Percentiles rank a stretch among this genome's conserved stretches.
phyloP scores from a whole-genome alignment of 108 stramenopile species.

The Stephanodiscus minutulus region DNA sequence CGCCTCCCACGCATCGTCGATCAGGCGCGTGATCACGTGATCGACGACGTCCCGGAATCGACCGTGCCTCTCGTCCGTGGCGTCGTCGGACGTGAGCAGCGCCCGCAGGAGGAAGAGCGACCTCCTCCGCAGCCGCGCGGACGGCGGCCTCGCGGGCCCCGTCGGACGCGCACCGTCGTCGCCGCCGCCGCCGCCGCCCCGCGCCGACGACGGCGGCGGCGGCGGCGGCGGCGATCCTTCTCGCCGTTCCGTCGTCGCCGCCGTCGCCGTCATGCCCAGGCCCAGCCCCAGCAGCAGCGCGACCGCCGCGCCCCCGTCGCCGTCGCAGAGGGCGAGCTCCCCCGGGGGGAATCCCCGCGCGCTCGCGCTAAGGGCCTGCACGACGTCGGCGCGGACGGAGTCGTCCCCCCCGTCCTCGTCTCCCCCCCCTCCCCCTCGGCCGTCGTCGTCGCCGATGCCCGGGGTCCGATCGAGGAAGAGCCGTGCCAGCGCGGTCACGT shows the following conservation, averaged over 20 bases:
- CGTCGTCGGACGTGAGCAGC: conserved; percentile 68
- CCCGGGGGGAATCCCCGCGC: conserved; percentile 69
- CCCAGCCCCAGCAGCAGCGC: conserved; percentile 62
- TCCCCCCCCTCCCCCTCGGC: background rate
- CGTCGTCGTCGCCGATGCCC: conserved; percentile 4
- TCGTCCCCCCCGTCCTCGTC: conserved; percentile 25
- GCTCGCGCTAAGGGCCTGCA: conserved; percentile 71
- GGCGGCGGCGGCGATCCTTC: conserved; percentile 2
- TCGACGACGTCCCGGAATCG: conserved; percentile 45
- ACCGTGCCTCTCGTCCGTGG: conserved; percentile 34
- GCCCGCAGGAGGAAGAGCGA: conserved; percentile 78
- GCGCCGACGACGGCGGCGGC: conserved; percentile 54
- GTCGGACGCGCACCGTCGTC: background rate
- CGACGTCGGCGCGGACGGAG: conserved; percentile 56
- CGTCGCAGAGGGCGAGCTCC: conserved; percentile 65
- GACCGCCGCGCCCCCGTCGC: conserved; percentile 46
- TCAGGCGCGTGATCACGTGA: conserved; percentile 40
- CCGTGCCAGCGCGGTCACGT: conserved; percentile 62
- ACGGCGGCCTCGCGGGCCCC: conserved; percentile 22
- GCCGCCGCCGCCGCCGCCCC: conserved; percentile 28
- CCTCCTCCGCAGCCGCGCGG: conserved; percentile 41
- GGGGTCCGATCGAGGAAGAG: conserved; percentile 51
- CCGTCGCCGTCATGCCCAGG: conserved; percentile 31
- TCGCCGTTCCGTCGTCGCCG: background rate
- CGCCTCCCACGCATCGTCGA: conserved; percentile 40